phyloP scores from a whole-genome alignment of 192 early-diverging fungal species.

The Entomortierella beljakovae region DNA sequence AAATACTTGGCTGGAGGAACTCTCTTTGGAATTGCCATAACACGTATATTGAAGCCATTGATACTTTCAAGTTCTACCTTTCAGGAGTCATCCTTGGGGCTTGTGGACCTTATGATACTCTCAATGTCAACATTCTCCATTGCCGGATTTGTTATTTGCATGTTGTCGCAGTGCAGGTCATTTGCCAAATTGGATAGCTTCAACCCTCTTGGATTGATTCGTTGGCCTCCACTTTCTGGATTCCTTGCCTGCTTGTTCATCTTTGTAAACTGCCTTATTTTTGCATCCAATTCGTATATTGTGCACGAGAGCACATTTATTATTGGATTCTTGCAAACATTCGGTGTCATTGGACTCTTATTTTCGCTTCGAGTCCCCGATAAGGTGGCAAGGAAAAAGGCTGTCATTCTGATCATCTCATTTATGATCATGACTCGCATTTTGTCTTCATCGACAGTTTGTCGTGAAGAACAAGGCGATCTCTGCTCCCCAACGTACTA shows the following conservation, averaged over 20 bases:
- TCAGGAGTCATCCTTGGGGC: slow-evolving; percentile 31
- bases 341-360: slow-evolving; percentile 62
- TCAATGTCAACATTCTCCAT: slow-evolving; percentile 50
- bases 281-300: slow-evolving; percentile 92
- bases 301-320: slow-evolving; percentile 85
- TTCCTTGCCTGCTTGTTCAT: slow-evolving; percentile 59
- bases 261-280: slow-evolving; percentile 70
- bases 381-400: slow-evolving; percentile 47
- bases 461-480: slow-evolving; percentile 90
- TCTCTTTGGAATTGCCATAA: slow-evolving; percentile 24
- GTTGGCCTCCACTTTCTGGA: slow-evolving; percentile 35
- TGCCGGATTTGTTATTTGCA: slow-evolving; percentile 33
- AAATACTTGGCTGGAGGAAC: slow-evolving; percentile 28
- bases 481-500: slow-evolving; percentile 88
- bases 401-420: slow-evolving; percentile 53
- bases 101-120: slow-evolving; percentile 55
- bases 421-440: slow-evolving; percentile 70
- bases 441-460: slow-evolving; percentile 75
- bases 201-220: slow-evolving; percentile 18
- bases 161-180: slow-evolving; percentile 2
- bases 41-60: slow-evolving; percentile 21
- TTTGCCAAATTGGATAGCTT: slow-evolving; percentile 7
- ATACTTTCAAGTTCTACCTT: slow-evolving; percentile 20
- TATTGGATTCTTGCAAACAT: slow-evolving; percentile 73
- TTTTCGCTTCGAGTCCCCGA: slow-evolving; percentile 43